Conservation (phyloP, 148 eudicot species). For the Pouteria glomerata region DNA sequence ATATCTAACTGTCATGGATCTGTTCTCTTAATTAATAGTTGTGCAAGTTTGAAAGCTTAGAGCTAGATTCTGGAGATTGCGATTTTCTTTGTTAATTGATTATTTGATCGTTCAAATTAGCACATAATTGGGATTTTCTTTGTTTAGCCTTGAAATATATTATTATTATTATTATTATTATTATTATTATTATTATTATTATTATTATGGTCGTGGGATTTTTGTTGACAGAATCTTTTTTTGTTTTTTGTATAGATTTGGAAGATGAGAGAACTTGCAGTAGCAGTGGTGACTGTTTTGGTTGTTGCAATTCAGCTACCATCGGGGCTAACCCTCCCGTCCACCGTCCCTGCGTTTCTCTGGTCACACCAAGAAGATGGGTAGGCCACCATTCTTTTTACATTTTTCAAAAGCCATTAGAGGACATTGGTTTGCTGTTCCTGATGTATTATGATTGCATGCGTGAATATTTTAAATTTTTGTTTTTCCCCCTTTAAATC, state of each 20-base stretch:
- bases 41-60: background rate
- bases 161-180: no score
- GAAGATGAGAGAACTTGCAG: slow-evolving; percentile 41
- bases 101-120: background rate
- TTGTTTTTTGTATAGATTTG: background rate
- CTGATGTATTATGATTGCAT: background rate
- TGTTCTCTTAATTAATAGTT: background rate
- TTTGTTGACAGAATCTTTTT: background rate
- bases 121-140: background rate
- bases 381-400: slow-evolving; percentile 27
- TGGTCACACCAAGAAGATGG: slow-evolving; percentile 67
- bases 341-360: slow-evolving; percentile 71
- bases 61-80: background rate
- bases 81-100: background rate
- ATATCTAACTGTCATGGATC: background rate
- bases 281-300: slow-evolving; percentile 21
- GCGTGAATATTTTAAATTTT: background rate
- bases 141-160: no score
- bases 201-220: background rate
- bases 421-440: background rate
- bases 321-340: slow-evolving; percentile 31
- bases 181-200: background rate
- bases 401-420: background rate
- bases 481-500: background rate
- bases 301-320: slow-evolving; percentile 40